phyloP scores from a whole-genome alignment of 108 stramenopile genomes.

The Nitzschia putrida region DNA sequence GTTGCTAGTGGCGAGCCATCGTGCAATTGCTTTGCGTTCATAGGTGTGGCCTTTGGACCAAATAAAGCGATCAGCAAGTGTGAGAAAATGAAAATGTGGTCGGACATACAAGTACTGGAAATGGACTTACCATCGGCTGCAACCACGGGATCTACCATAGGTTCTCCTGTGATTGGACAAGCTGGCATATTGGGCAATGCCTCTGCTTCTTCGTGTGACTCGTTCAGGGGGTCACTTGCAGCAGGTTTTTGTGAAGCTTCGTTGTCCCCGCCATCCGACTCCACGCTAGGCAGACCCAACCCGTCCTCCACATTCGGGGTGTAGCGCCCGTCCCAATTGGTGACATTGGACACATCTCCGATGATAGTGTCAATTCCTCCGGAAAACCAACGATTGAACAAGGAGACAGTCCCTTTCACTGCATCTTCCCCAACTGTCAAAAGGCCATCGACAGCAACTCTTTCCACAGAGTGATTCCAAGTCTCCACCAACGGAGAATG shows the following conservation, averaged over 20 bases:
- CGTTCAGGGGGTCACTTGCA: conserved; percentile 10
- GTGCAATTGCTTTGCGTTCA: conserved; percentile 83
- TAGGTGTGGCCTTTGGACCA: conserved; percentile 82
- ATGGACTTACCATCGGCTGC: conserved; percentile 39
- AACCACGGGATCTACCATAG: conserved; percentile 93
- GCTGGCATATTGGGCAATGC: conserved; percentile 80
- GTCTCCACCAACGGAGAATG: conserved; percentile 66
- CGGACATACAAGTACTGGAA: neutral
- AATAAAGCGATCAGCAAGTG: neutral
- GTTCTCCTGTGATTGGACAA: conserved; percentile 90
- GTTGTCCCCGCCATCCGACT: conserved; percentile 31
- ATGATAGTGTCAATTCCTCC: conserved; percentile 63
- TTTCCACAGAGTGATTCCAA: conserved; percentile 51
- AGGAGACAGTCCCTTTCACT: conserved; percentile 39
- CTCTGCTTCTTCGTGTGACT: conserved; percentile 20
- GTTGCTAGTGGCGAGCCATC: conserved; percentile 83
- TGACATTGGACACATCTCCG: conserved; percentile 63
- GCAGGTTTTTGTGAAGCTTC: conserved; percentile 8
- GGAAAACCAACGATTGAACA: conserved; percentile 73
- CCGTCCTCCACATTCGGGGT: conserved; percentile 32
- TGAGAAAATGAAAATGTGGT: neutral
- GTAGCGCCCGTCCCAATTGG: conserved; percentile 80
- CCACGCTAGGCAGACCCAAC: conserved; percentile 18
- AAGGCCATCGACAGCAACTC: conserved; percentile 72
- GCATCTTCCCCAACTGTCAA: conserved; percentile 55